Base-by-base conservation (phyloP, 1,284 basidiomycete genomes). In the Xerocomus amazonicus region DNA sequence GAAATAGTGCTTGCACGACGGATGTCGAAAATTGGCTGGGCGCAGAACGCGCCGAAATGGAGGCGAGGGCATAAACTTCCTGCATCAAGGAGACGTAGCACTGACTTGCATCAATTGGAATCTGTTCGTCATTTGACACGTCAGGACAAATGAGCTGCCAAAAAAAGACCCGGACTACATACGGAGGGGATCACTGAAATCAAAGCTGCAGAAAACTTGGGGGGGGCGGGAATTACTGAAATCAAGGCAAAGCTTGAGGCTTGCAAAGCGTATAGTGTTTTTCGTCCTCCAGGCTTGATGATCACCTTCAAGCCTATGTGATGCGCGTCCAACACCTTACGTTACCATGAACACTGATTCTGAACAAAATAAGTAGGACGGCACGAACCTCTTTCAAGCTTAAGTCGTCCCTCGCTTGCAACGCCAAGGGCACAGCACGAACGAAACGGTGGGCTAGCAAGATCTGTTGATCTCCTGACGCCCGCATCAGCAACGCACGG, bases 1-100 rank as follows among this genome's bases (percentile, higher is more conserved):
- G 70, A 61, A 97, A 90, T 0, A 97, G 69, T 1, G 73, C 66
- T 48, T 78, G 77, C 29, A 93, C 76, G 35, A 92, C 68, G 17
- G 73, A 68, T 1, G 76, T 73, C 0, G 84, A 77, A 3, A 91
- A 66, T 2, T 62, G 52, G 3, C 71, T 62, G 10, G 70, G 73
- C 9, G 67, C 70, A 29, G 70, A 63, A 3, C 49, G 49, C n/a
- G 55, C 48, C 28, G 73, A 75, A 38, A 73, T 69, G 57, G 85
- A 89, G 29, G 82, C 80, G 35, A 90, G 59, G 29, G 61, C 66
- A 65, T 94, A 94, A 1, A 90, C 63, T 6, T 68, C 65, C 34
- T 83, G 79, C 65, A 80, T 73, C 42, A 89, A 70, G 19, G 67
- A 61, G 16, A 84, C 71, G 53, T 84, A 90, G 26, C 65, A 70